Evolutionary conservation across 352 stramenopile genomes (phyloP), one percentile per base, ranked within the genome.

Genomic region (Phytophthora uliginosa): DNA sequence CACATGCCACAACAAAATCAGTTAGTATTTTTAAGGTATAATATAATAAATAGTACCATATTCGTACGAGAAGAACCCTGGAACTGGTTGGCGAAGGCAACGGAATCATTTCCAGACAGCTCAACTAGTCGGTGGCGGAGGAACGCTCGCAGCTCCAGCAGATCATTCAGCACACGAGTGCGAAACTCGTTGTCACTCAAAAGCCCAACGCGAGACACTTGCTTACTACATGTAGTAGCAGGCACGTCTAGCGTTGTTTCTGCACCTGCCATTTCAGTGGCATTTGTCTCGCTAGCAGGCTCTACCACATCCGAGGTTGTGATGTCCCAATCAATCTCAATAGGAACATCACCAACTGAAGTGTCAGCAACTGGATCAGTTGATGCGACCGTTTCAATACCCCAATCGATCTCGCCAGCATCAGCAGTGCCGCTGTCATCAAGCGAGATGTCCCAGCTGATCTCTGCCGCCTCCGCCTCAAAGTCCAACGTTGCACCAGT

Each of bases 321-420:
- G 47, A 93, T 93, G 53, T 92, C 84, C 88, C 88, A 95, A 70
- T 93, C 84, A 42, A 95, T 95, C 28, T 91, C 86, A 20, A 86
- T 77, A 22, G 85, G 73, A 1, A 62, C 48, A 40, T 89, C 72
- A 10, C 78, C 31, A 57, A 63, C 63, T 57, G 64, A 28, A 61
- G 17, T 20, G 36, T 38, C 69, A 33, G 54, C 68, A 55, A 42
- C 55, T 48, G 67, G 57, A 7, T 78, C 73, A 8, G 54, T 61
- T 2, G 71, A 66, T 9, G 50, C 57, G 9, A 85, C 69, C 0
- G 78, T 84, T 71, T 89, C 83, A 31, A 92, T 93, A 15, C 82
- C 83, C 85, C 85, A 93, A 64, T 93, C 86, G 61, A 93, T 93
- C 45, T 79, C 73, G 5, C 55, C 77, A 4, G 57, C 68, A 51